Evolutionary conservation across 2,329 filamentous ascomycete genomes (phyloP).

Genomic region (Alternaria gaisen): DNA sequence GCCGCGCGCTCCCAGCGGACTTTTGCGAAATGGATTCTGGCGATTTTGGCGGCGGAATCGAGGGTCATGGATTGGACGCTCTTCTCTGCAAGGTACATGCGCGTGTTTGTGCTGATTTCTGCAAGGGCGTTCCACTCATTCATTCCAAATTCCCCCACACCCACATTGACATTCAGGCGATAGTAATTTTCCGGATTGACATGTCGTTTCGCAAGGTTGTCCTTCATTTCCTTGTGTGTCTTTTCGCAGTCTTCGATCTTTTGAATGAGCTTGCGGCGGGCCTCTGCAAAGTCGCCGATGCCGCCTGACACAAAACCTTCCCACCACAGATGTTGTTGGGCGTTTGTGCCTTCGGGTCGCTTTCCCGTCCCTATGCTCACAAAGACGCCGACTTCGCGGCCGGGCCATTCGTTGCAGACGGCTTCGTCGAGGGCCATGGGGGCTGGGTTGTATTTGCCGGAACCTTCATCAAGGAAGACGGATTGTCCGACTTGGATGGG

Average conservation of each 20-base stretch:
- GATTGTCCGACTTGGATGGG: slow-evolving; percentile 94
- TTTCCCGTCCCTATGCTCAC: slow-evolving; percentile 95
- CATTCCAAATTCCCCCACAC: slow-evolving; percentile 97
- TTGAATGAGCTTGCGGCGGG: slow-evolving; percentile 79
- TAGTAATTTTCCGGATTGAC: slow-evolving; percentile 93
- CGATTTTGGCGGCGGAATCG: slow-evolving; percentile 79
- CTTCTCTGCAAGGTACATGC: slow-evolving; percentile 78
- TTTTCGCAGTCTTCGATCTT: slow-evolving; percentile 97
- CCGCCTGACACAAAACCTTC: slow-evolving; percentile 78
- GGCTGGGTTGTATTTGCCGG: slow-evolving; percentile 89
- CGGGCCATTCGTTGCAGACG: slow-evolving; percentile 91
- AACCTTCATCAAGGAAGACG: slow-evolving; percentile 90
- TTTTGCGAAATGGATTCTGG: slow-evolving; percentile 82
- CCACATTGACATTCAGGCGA: slow-evolving; percentile 94
- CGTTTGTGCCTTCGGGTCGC: slow-evolving; percentile 75
- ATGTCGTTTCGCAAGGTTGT: slow-evolving; percentile 77
- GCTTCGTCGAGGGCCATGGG: slow-evolving; percentile 89
- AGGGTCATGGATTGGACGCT: slow-evolving; percentile 81
- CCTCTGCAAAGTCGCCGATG: slow-evolving; percentile 90
- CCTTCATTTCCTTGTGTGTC: slow-evolving; percentile 87
- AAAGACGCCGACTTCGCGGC: slow-evolving; percentile 89
- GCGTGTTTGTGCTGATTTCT: slow-evolving; percentile 92
- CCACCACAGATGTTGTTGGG: slow-evolving; percentile 81
- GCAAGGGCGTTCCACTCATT: slow-evolving; percentile 96
- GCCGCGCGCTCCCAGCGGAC: slow-evolving; percentile 67